These are phyloP conservation scores for Pseudozyma pruni DNA, from an alignment of 1,284 basidiomycete genomes.

Conservation along the genomic window DNA sequence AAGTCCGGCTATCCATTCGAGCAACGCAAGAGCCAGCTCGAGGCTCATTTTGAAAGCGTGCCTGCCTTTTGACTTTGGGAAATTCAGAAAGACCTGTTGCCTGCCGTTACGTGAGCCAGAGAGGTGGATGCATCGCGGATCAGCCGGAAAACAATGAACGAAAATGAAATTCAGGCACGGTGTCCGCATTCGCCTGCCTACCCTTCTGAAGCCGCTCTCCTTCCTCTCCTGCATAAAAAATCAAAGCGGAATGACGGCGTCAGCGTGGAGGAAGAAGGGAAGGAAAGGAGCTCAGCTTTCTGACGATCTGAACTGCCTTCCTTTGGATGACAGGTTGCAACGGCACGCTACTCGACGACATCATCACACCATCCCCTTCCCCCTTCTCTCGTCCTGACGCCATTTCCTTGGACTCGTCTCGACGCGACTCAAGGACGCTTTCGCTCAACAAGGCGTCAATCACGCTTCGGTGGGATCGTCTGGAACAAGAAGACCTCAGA, in stretches of 20 bases:
- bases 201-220: too few species aligned
- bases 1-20: constrained; percentile 14
- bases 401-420: neutral
- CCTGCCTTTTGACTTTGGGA: too few species aligned
- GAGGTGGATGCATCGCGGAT: constrained; percentile 17
- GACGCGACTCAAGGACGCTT: neutral
- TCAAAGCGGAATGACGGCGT: neutral
- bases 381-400: neutral
- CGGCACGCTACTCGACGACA: constrained; percentile 5
- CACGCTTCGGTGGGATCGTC: too few species aligned
- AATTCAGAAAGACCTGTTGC: too few species aligned
- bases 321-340: neutral
- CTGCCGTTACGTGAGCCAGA: constrained; percentile 1
- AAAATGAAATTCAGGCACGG: too few species aligned
- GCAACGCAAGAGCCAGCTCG: neutral
- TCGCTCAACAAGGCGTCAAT: neutral
- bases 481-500: too few species aligned
- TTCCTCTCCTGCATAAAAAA: too few species aligned
- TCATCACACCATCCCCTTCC: constrained; percentile 7
- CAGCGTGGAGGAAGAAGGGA: too few species aligned
- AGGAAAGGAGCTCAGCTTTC: constrained; percentile 2
- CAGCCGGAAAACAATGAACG: neutral
- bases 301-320: neutral
- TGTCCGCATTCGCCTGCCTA: too few species aligned
- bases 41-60: too few species aligned